phyloP scores from a whole-genome alignment of 495 filamentous ascomycete genomes.

The Schizothecium vesticola region DNA sequence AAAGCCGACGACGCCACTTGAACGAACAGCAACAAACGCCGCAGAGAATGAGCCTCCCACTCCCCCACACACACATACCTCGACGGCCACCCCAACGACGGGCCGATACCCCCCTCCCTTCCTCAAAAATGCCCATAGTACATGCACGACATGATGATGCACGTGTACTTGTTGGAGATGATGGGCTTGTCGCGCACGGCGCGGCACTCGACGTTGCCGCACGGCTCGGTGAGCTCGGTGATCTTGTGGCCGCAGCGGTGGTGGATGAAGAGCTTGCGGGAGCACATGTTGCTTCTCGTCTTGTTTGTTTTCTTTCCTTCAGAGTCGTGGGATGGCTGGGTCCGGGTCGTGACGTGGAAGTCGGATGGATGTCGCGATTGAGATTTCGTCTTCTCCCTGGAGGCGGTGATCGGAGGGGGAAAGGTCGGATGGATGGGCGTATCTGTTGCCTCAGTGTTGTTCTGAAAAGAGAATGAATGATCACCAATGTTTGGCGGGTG shows the following conservation, averaged over 20 bases:
- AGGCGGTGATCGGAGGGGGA: not conserved
- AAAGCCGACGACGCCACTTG: too few species aligned
- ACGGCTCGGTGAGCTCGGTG: slow-evolving; percentile 18
- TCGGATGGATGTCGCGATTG: not conserved
- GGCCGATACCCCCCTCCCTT: not conserved
- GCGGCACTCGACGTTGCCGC: slow-evolving; percentile 17
- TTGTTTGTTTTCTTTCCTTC: not conserved
- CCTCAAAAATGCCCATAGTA: slow-evolving; percentile 21
- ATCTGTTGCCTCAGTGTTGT: not conserved
- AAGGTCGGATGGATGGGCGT: not conserved
- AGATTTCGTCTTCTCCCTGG: not conserved
- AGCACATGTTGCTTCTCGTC: slow-evolving; percentile 14
- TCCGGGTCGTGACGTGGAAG: not conserved
- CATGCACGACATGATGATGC: slow-evolving; percentile 12
- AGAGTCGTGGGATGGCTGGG: not conserved
- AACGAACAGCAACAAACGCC: too few species aligned
- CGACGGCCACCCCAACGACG: too few species aligned
- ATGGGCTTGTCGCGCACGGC: slow-evolving; percentile 7
- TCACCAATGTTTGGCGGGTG: not conserved
- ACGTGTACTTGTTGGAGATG: slow-evolving; percentile 24
- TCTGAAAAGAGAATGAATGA: not conserved
- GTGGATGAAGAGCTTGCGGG: slow-evolving; percentile 25
- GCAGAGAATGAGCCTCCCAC: too few species aligned
- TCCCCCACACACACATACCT: too few species aligned
- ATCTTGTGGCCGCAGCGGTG: slow-evolving; percentile 29